Percentiles rank a stretch among this genome's conserved stretches.
phyloP scores from a whole-genome alignment of 2,329 filamentous ascomycete genomes.

The Cordyceps militaris region DNA sequence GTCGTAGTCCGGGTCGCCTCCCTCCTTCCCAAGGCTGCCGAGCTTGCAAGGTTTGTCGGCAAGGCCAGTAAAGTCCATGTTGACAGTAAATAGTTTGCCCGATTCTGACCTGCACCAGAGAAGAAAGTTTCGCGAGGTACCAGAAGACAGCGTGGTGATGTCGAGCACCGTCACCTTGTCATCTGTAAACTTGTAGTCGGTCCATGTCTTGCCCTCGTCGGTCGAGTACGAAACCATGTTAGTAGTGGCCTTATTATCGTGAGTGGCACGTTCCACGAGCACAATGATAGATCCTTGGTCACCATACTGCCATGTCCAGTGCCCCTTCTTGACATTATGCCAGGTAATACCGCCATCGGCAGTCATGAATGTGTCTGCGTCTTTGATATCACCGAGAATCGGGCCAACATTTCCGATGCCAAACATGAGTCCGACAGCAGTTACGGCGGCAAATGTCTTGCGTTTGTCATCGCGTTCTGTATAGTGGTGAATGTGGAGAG shows the following conservation, averaged over 20 bases:
- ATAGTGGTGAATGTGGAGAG: slow-evolving; percentile 90
- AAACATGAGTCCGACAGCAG: slow-evolving; percentile 85
- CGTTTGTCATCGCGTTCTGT: slow-evolving; percentile 78
- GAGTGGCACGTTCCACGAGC: slow-evolving; percentile 65
- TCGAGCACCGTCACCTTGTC: slow-evolving; percentile 66
- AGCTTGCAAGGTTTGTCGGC: slow-evolving; percentile 65
- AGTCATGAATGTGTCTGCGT: slow-evolving; percentile 86
- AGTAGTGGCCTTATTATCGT: slow-evolving; percentile 61
- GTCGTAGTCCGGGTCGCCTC: slow-evolving; percentile 62
- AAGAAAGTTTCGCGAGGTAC: slow-evolving; percentile 84
- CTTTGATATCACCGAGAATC: slow-evolving; percentile 56
- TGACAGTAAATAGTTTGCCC: slow-evolving; percentile 62
- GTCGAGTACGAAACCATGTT: slow-evolving; percentile 66
- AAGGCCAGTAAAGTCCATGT: slow-evolving; percentile 82
- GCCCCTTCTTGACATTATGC: slow-evolving; percentile 78
- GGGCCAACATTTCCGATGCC: slow-evolving; percentile 84
- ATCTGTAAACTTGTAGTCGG: slow-evolving; percentile 64
- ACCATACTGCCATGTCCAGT: slow-evolving; percentile 89
- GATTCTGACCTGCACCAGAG: slow-evolving; percentile 66
- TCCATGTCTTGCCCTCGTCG: slow-evolving; percentile 77
- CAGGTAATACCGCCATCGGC: slow-evolving; percentile 85
- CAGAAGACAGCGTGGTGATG: slow-evolving; percentile 82
- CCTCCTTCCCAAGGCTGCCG: slow-evolving; percentile 59
- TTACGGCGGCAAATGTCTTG: slow-evolving; percentile 81
- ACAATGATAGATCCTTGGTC: slow-evolving; percentile 92